These are phyloP conservation scores for Heterococcus sp. DNA, from an alignment of 108 stramenopile species.

Conservation along the genomic window DNA sequence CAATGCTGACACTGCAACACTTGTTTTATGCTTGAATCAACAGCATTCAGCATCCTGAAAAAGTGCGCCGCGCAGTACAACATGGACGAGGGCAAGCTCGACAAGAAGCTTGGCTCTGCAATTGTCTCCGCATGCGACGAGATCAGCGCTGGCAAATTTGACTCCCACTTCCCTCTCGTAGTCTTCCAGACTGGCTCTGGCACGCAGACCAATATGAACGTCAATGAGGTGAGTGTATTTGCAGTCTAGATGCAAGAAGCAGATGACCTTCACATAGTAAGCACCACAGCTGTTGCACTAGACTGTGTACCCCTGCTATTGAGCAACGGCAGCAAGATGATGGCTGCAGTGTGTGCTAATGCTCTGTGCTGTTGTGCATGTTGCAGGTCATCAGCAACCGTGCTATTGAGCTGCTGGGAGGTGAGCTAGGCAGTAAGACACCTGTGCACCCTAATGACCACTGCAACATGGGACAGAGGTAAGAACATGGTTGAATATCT, in stretches of 20 bases:
- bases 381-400: constrained; percentile 38
- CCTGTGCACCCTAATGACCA: constrained; percentile 98
- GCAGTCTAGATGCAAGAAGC: no score
- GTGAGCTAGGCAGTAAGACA: constrained; percentile 75
- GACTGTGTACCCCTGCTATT: no score
- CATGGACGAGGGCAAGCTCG: constrained; percentile 67
- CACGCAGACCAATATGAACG: constrained; percentile 99
- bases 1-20: no score
- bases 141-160: constrained; percentile 77
- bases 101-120: constrained; percentile 62
- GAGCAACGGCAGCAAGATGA: no score
- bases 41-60: constrained; percentile 79
- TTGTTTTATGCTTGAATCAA: neutral
- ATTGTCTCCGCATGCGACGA: constrained; percentile 82
- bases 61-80: constrained; percentile 86
- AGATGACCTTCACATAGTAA: no score
- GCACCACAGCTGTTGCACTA: no score
- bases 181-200: constrained; percentile 94
- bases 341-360: no score
- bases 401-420: constrained; percentile 88
- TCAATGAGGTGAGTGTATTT: constrained; percentile 83
- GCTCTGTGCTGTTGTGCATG: neutral
- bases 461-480: constrained; percentile 88
- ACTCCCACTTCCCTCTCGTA: constrained; percentile 90
- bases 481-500: neutral